Base-by-base conservation (phyloP, 441 rosid genomes). In the Corymbia calophylla region DNA sequence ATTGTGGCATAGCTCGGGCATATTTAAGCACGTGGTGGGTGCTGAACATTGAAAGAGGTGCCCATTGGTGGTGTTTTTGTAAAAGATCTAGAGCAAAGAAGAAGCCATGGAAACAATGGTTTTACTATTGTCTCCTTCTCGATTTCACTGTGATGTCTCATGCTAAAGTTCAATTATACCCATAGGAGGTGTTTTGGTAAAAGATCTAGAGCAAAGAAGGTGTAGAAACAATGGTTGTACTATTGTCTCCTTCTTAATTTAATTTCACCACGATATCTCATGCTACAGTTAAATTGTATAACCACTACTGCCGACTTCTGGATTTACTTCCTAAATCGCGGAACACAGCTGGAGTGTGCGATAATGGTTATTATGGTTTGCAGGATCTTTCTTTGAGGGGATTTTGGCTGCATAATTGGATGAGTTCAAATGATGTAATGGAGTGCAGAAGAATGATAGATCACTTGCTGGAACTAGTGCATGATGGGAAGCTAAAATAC, bases 341-440 rank as follows among this genome's bases (percentile, higher is more conserved):
- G 48, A 21, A 25, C 84, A 77, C 29, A 13, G 25, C n/a, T 39
- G 29, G 29, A 9, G 29, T 21, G 39, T 68, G 35, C 7, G 21
- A 18, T 68, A 68, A 18, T 68, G 47, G 47, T 32, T 27, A 8
- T 82, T 70, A 82, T 32, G 88, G 31, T 48, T 87, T 91, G 92
- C 94, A 97, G 99, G 98, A 97, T 88, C 93, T 96, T 90, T 95
- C 97, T 31, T 92, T 98, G 94, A 96, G 91, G 89, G 99, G 99
- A 81, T 98, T 97, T 92, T 97, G 99, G 99, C 90, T 98, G 91
- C 99, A 98, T 93, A 97, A 94, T 64, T 96, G 95, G 98, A 29
- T 97, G 92, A 92, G 89, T 91, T 91, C 95, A 2, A 97, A 92
- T 64, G 96, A 95, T 93, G 93, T 95, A 32, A 92, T 77, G 70